Conservation (phyloP, 305 asterid species). For the Solanum hybrid region DNA sequence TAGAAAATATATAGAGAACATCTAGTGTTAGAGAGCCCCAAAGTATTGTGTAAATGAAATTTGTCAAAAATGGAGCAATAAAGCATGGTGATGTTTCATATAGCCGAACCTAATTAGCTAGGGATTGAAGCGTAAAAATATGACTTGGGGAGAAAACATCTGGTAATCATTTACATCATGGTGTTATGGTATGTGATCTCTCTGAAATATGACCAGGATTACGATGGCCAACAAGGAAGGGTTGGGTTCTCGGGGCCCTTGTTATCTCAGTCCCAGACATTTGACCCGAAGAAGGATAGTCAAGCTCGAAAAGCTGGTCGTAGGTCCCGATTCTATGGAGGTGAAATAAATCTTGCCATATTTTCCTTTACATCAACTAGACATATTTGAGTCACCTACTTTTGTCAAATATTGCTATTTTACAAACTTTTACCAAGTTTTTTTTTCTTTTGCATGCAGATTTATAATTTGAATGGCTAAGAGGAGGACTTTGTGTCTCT, state of each 20-base stretch:
- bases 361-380: not conserved
- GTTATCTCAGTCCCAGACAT: slow-evolving; percentile 21
- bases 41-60: not conserved
- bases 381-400: not conserved
- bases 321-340: slow-evolving; percentile 63
- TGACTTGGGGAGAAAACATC: not conserved
- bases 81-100: not conserved
- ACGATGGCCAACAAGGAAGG: slow-evolving; percentile 28
- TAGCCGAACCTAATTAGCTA: not conserved
- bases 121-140: not conserved
- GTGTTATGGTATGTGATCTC: not conserved
- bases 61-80: not conserved
- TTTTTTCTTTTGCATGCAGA: slow-evolving; percentile 6
- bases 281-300: slow-evolving; percentile 20
- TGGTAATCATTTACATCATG: not conserved
- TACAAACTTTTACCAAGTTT: not conserved
- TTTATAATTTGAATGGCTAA: not conserved
- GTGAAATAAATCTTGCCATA: slow-evolving; percentile 18
- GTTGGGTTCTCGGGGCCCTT: slow-evolving; percentile 46
- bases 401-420: not conserved
- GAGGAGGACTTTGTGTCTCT: not conserved
- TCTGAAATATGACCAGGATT: slow-evolving; percentile 25
- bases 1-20: not conserved
- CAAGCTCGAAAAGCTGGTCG: slow-evolving; percentile 25
- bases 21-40: not conserved